These are phyloP conservation scores for Thelonectria discophora DNA, from an alignment of 2,329 filamentous ascomycete genomes.

Conservation along the genomic window DNA sequence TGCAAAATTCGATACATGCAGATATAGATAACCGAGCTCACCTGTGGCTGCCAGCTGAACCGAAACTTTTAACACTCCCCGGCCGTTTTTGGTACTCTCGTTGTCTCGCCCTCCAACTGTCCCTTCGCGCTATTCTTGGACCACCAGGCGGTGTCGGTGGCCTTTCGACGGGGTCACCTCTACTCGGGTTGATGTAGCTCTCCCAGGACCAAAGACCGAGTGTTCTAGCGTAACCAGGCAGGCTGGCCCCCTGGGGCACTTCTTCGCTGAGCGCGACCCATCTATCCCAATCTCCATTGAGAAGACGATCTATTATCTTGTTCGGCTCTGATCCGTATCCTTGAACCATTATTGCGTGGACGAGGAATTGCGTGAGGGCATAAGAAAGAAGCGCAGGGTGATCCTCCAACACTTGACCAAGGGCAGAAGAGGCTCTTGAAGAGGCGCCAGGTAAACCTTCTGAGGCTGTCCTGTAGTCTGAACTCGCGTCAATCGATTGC, in stretches of 20 bases:
- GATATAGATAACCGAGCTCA: no score
- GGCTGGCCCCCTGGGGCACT: not conserved
- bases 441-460: not conserved
- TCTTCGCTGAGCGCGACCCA: not conserved
- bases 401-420: not conserved
- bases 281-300: not conserved
- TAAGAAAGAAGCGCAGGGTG: not conserved
- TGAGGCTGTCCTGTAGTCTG: not conserved
- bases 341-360: not conserved
- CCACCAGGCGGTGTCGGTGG: no score
- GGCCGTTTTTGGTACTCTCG: no score
- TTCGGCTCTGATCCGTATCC: no score
- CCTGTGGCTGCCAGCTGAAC: no score
- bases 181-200: no score
- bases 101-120: no score
- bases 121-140: no score
- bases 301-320: not conserved
- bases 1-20: no score
- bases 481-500: not conserved
- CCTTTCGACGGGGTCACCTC: no score
- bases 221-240: not conserved
- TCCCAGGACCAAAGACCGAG: not conserved
- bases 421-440: not conserved
- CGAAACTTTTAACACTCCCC: no score
- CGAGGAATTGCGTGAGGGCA: not conserved